A percentile compares a stretch with the other conserved stretches of the same genome.
These are phyloP conservation scores for Pythium rishiriense DNA, from an alignment of 352 stramenopile genomes.

Conservation along the genomic window DNA sequence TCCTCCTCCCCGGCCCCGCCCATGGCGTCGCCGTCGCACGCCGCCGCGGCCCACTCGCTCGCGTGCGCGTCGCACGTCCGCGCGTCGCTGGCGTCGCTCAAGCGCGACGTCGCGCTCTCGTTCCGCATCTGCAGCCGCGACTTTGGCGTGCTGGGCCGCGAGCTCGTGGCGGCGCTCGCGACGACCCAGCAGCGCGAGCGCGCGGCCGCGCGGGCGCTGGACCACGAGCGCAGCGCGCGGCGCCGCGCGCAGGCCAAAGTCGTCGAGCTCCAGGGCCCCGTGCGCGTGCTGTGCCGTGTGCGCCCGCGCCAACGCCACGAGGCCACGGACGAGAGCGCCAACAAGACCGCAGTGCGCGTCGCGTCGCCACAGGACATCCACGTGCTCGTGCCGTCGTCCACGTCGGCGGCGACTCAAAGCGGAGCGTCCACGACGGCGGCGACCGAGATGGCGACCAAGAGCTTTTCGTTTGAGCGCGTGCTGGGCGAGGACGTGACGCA, in stretches of 20 bases:
- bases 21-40: constrained; percentile 14
- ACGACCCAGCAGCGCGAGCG: constrained; percentile 38
- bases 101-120: constrained; percentile 64
- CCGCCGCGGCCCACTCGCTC: constrained; percentile 15
- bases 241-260: constrained; percentile 48
- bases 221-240: constrained; percentile 51
- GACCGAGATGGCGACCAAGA: constrained; percentile 22
- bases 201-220: constrained; percentile 36
- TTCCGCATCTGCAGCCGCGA: constrained; percentile 72
- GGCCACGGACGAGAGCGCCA: constrained; percentile 8
- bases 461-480: constrained; percentile 86
- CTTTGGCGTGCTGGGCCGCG: constrained; percentile 62
- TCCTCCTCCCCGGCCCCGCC: not conserved
- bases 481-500: constrained; percentile 68
- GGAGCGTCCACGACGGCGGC: not conserved
- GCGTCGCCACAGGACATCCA: constrained; percentile 24
- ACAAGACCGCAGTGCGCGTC: not conserved
- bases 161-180: constrained; percentile 55
- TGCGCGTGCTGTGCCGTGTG: constrained; percentile 84
- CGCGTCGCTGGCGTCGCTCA: constrained; percentile 42
- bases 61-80: constrained; percentile 35
- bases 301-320: constrained; percentile 39
- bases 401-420: not conserved
- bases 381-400: constrained; percentile 20
- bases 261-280: constrained; percentile 49